These are phyloP conservation scores for Parsonsia alboflavescens DNA, from an alignment of 257 asterid genomes.

Conservation along the genomic window DNA sequence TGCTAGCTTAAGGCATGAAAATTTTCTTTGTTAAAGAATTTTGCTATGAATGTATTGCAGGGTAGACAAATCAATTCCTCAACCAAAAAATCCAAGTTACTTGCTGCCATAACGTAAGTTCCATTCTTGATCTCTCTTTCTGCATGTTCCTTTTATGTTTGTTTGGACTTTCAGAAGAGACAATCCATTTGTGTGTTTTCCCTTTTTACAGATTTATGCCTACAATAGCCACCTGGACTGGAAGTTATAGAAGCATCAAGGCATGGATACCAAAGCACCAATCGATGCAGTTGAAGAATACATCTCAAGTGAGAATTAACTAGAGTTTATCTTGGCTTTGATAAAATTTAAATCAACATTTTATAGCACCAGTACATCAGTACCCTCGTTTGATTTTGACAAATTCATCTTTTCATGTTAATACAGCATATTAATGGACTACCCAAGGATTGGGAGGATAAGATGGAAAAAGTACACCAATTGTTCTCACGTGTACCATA, in stretches of 20 bases:
- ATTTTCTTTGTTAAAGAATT: background rate
- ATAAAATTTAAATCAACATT: background rate
- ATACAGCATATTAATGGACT: conserved; percentile 72
- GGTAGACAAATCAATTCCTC: conserved; percentile 38
- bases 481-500: conserved; percentile 70
- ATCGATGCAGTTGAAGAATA: conserved; percentile 80
- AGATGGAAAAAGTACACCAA: conserved; percentile 64
- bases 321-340: background rate
- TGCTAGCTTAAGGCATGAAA: background rate
- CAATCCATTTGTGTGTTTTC: conserved; percentile 8
- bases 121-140: background rate
- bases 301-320: conserved; percentile 57
- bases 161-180: background rate
- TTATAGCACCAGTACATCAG: background rate
- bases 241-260: conserved; percentile 74
- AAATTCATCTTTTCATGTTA: background rate
- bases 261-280: conserved; percentile 89
- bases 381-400: background rate
- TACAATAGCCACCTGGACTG: conserved; percentile 77
- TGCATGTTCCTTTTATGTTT: background rate
- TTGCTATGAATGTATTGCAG: conserved; percentile 33
- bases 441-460: conserved; percentile 67
- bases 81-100: conserved; percentile 48
- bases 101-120: conserved; percentile 68
- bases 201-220: conserved; percentile 47